A percentile compares a stretch with the other conserved stretches of the same genome.
These are phyloP conservation scores for Pythium sp. DNA, from an alignment of 352 stramenopile genomes.

Conservation along the genomic window DNA sequence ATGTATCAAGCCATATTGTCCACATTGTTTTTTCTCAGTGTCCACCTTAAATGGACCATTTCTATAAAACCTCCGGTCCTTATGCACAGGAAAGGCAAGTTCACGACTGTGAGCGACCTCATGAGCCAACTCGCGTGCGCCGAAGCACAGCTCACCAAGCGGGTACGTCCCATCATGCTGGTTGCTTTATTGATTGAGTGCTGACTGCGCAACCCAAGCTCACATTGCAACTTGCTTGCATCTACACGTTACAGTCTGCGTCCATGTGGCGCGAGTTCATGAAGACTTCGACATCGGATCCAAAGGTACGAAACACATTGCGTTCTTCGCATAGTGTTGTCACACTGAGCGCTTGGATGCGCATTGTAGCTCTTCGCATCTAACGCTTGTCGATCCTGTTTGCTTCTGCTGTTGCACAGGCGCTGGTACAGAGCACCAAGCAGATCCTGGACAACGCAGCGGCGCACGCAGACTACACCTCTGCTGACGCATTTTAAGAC, in stretches of 20 bases:
- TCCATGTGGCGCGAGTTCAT: slow-evolving; percentile 53
- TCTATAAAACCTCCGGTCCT: neutral
- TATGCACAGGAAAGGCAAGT: slow-evolving; percentile 32
- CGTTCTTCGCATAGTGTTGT: neutral
- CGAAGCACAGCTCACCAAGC: slow-evolving; percentile 54
- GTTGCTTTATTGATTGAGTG: too few relatives aligned
- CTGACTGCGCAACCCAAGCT: neutral
- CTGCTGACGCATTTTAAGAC: slow-evolving; percentile 6
- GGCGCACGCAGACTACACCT: slow-evolving; percentile 8
- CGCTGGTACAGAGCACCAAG: slow-evolving; percentile 41
- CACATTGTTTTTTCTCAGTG: neutral
- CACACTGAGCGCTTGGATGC: neutral
- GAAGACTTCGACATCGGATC: slow-evolving; percentile 34
- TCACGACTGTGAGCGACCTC: slow-evolving; percentile 33
- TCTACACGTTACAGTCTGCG: slow-evolving; percentile 20
- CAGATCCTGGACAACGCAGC: slow-evolving; percentile 29
- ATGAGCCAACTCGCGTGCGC: slow-evolving; percentile 64
- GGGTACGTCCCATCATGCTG: slow-evolving; percentile 20
- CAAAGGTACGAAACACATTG: slow-evolving; percentile 20
- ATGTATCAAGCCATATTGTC: neutral
- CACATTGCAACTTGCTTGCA: neutral
- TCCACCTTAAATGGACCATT: neutral
- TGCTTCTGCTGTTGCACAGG: slow-evolving; percentile 12
- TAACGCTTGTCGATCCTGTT: neutral
- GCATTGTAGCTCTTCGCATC: neutral